Conservation (phyloP, 2,329 filamentous ascomycete species). For the Thielaviopsis musarum region DNA sequence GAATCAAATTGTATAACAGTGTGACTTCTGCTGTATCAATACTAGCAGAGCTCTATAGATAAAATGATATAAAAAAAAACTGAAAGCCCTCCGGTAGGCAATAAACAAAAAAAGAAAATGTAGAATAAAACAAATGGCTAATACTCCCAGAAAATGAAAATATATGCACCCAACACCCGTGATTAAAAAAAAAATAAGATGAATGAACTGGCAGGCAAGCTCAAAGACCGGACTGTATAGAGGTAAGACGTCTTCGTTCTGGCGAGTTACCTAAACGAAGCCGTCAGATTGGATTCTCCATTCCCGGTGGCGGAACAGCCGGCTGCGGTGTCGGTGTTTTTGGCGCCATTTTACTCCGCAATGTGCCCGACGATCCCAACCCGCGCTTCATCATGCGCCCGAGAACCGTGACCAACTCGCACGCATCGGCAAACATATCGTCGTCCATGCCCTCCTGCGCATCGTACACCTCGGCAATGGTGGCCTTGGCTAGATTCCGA, state of each 20-base stretch:
- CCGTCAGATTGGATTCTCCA: conserved; percentile 27
- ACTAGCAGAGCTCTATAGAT: background rate
- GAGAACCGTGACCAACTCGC: conserved; percentile 69
- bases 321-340: conserved; percentile 15
- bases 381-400: conserved; percentile 80
- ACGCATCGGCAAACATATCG: conserved; percentile 85
- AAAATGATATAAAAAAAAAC: background rate
- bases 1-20: background rate
- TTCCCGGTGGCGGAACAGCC: conserved; percentile 20
- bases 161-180: background rate
- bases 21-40: background rate
- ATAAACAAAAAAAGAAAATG: background rate
- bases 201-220: background rate
- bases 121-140: background rate
- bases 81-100: background rate
- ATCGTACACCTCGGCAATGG: conserved; percentile 81
- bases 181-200: background rate
- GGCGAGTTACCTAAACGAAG: background rate
- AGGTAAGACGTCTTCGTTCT: background rate
- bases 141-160: background rate
- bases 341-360: conserved; percentile 19
- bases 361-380: conserved; percentile 24
- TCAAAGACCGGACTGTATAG: background rate
- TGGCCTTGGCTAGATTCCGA: conserved; percentile 58
- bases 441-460: conserved; percentile 87